Evolutionary conservation across 306 rosid genomes (phyloP).

Genomic region (Spatholobus suberectus): DNA sequence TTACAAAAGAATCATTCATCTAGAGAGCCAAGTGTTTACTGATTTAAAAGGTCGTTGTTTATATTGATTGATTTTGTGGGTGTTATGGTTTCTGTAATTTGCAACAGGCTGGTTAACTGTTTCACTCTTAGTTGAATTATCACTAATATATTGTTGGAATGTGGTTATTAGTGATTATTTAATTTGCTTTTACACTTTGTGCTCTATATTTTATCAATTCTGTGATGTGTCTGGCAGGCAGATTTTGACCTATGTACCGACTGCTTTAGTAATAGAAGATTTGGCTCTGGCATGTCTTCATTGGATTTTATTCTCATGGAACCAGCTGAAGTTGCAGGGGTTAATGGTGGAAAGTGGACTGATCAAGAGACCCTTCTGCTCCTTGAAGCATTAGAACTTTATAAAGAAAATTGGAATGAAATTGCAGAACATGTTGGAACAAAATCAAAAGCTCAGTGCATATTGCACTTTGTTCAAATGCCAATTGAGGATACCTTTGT

Average conservation of each 20-base stretch:
- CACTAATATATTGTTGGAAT: slow-evolving; percentile 10
- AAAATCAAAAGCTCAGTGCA: slow-evolving; percentile 92
- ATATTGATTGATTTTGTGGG: slow-evolving; percentile 9
- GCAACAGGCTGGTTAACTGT: slow-evolving; percentile 23
- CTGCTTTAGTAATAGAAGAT: slow-evolving; percentile 84
- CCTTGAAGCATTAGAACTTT: slow-evolving; percentile 94
- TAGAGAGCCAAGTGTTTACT: slow-evolving; percentile 19
- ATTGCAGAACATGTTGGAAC: slow-evolving; percentile 98
- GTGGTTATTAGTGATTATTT: not conserved
- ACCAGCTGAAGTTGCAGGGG: slow-evolving; percentile 88
- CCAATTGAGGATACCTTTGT: slow-evolving; percentile 87
- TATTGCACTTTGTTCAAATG: slow-evolving; percentile 94
- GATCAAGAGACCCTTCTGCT: slow-evolving; percentile 98
- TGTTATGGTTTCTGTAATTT: slow-evolving; percentile 24
- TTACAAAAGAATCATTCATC: slow-evolving; percentile 20
- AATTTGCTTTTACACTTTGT: slow-evolving; percentile 16
- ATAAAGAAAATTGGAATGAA: slow-evolving; percentile 93
- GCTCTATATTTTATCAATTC: slow-evolving; percentile 45
- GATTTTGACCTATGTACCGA: slow-evolving; percentile 91
- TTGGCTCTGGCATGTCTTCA: slow-evolving; percentile 87
- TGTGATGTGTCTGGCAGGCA: slow-evolving; percentile 74
- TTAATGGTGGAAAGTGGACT: slow-evolving; percentile 94
- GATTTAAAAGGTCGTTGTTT: not conserved
- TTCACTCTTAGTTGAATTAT: not conserved
- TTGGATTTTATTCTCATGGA: slow-evolving; percentile 96